These are phyloP conservation scores for Colletotrichum sp. DNA, from an alignment of 2,329 filamentous ascomycete species.

Conservation along the genomic window DNA sequence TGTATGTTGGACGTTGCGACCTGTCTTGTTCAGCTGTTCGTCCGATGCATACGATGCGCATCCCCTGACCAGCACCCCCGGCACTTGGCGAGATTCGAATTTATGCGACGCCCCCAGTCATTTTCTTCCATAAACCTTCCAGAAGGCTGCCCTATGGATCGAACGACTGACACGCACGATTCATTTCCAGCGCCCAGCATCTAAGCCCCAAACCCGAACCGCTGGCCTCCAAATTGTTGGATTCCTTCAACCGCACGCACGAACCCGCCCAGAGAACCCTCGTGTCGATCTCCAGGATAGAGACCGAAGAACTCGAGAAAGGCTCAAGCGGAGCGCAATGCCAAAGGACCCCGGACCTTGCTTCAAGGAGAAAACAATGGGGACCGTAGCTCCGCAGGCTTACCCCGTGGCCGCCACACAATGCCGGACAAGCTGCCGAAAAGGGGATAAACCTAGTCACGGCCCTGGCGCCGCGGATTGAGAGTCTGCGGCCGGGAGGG, in stretches of 20 bases:
- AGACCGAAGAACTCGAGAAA: neutral
- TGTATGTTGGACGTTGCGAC: neutral
- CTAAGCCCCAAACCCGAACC: conserved; percentile 1
- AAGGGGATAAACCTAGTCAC: neutral
- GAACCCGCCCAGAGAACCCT: neutral
- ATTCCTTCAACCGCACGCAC: neutral
- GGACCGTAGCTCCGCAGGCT: neutral
- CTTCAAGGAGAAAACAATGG: neutral
- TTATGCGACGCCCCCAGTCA: neutral
- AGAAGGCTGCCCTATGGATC: neutral
- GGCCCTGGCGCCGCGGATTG: neutral
- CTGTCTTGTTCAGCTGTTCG: conserved; percentile 1
- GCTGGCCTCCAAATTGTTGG: neutral
- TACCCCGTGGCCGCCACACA: neutral
- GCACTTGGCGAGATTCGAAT: conserved; percentile 12
- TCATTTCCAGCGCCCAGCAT: conserved; percentile 1
- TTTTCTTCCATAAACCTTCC: neutral
- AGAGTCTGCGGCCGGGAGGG: neutral
- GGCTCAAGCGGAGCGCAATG: neutral
- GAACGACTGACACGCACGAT: neutral
- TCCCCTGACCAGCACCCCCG: neutral
- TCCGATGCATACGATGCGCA: conserved; percentile 9
- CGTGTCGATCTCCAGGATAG: conserved; percentile 5
- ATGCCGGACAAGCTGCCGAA: conserved; percentile 6
- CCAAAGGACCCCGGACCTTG: conserved; percentile 2